Percentiles rank a stretch among this genome's conserved stretches.
These are phyloP conservation scores for Globisporangium canariense DNA, from an alignment of 352 stramenopile genomes.

Conservation along the genomic window DNA sequence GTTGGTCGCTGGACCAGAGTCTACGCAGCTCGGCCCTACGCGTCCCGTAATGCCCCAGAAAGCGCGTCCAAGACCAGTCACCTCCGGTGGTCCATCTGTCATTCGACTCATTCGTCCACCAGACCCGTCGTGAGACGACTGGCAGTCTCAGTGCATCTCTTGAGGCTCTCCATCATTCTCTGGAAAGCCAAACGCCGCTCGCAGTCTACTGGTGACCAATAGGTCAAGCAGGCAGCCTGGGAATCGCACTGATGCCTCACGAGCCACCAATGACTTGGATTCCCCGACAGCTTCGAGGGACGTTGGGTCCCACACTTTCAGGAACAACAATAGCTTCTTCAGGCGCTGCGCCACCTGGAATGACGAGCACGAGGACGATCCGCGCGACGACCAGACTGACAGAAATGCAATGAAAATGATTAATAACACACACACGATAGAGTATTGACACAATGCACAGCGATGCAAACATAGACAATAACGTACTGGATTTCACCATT, in stretches of 20 bases:
- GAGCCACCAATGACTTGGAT: constrained; percentile 30
- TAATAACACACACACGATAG: background rate
- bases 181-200: constrained; percentile 37
- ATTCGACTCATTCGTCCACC: constrained; percentile 43
- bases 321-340: constrained; percentile 47
- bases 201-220: constrained; percentile 21
- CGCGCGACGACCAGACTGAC: constrained; percentile 26
- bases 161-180: background rate
- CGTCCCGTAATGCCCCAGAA: constrained; percentile 9
- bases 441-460: background rate
- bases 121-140: constrained; percentile 12
- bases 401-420: background rate
- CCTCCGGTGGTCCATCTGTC: constrained; percentile 36
- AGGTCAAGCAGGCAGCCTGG: constrained; percentile 31
- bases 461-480: background rate
- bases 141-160: background rate
- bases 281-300: constrained; percentile 21
- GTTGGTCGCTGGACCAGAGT: background rate
- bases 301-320: constrained; percentile 48
- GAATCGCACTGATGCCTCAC: constrained; percentile 24
- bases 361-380: constrained; percentile 15
- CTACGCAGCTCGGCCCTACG: constrained; percentile 3
- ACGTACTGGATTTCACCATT: constrained; percentile 29
- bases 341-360: constrained; percentile 49
- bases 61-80: constrained; percentile 29